Evolutionary conservation across 2,329 filamentous ascomycete genomes (phyloP), one percentile per base, ranked within the genome.

Genomic region (Penicillium sp.): DNA sequence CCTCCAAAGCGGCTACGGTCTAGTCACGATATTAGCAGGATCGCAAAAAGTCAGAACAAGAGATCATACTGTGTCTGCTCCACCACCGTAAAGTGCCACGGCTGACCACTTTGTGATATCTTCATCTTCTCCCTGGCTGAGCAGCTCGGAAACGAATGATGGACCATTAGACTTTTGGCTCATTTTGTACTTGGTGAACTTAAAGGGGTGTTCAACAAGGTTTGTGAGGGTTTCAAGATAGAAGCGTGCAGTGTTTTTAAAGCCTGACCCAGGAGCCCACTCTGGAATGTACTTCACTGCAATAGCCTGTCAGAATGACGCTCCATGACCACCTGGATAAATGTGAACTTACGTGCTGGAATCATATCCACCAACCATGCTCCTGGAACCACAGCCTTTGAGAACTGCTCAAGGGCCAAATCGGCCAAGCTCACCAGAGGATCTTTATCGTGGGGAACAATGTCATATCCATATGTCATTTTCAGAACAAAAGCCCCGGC

Each of bases 331-430:
- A 14, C 11, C 29, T 31, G 29, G 11, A 16, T 9, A 8, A n/a
- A 19, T 37, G 7, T 37, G 35, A 29, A 67, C 67, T 72, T 65
- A 71, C 78, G 59, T 44, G 73, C 73, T 2, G 80, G 80, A 1
- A 81, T 59, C 0, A 77, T 64, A 55, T 83, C 80, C 5, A 83
- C 79, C 10, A 74, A 58, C 74, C 74, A 82, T 9, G 66, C 70
- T 9, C 79, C 78, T 1, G 79, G 77, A 4, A 75, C 68, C 8
- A 66, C 69, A 7, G 77, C 73, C 21, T 73, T 62, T 2, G 72
- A 66, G 51, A 82, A 79, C 5, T 77, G 57, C 0, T 67, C 66
- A 62, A 82, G 71, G 1, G 75, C 72, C 24, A 70, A 59, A 5
- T 74, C 73, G 0, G 74, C 74, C 11, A 81, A 54, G 22, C 77